Base-by-base conservation (phyloP, 345 rosid species). In the Mangifera indica region DNA sequence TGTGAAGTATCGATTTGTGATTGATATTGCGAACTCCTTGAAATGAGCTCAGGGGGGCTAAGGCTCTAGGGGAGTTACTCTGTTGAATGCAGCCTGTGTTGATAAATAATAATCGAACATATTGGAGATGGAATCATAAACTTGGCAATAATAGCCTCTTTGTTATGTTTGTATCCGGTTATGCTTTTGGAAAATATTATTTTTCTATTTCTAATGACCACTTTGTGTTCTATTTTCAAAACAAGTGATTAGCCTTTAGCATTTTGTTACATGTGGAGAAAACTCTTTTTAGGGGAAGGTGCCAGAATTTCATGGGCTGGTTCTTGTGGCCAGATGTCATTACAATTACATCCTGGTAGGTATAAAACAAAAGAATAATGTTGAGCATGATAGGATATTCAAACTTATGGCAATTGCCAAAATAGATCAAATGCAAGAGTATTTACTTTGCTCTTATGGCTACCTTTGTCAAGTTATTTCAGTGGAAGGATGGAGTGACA, bases 1-100 rank as follows among this genome's bases (percentile, higher is more conserved):
- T 69, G 82, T 90, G 60, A 90, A 87, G 85, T 92, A 89, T 69
- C 85, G 97, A 9, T 94, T 94, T 68, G 97, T 92, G 80, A 90
- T 94, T 26, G 97, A 94, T 65, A 80, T 92, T 4, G 42, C 86
- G 81, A 88, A 78, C 68, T 87, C 93, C 71, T 79, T 94, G 67
- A 84, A 91, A 59, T 90, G 79, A 86, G 2, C 22, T 9, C 0
- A 26, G 11, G 64, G 34, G 72, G 3, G 32, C 32, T 3, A 29
- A 29, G 32, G 32, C 32, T 14, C 1, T 7, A 18, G 14, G 56
- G 37, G 11, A 62, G 25, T 24, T 25, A 14, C 17, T 52, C 10
- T 10, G 11, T 29, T 1, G 4, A 17, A 13, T 63, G 34, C 10
- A 7, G 22, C 9, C 1, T 37, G 42, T 37, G 42, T 37, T 37